Evolutionary conservation across 2,329 filamentous ascomycete genomes (phyloP), one percentile per base, ranked within the genome.

Genomic region (Teratosphaeria nubilosa): DNA sequence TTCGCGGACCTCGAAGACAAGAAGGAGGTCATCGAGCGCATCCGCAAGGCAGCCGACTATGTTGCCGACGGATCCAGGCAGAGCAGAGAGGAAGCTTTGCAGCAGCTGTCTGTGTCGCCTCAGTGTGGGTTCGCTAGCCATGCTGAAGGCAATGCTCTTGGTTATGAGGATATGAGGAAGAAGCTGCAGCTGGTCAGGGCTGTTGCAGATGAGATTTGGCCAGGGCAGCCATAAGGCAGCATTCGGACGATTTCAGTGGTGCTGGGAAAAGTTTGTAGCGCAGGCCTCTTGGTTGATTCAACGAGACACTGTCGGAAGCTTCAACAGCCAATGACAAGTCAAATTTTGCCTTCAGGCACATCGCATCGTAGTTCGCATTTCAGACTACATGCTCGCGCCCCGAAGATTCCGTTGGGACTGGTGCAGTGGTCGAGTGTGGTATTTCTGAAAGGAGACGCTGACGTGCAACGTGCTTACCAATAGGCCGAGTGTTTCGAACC

Each of bases 131-230:
- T 71, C 71, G 88, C 86, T 41, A 88, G 84, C 37, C 87, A 91
- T 69, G 83, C 86, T 66, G 84, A 81, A 64, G 88, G 87, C 0
- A 90, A 91, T 69, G 80, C 84, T 20, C 77, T 91, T 56, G 81
- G 79, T 24, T 77, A 83, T 62, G 81, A 87, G 41, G 86, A 88
- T 60, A 86, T 91, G 84, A 82, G 83, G 74, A 82, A 81, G 71
- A 91, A 91, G 77, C 74, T 91, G 66, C 77, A 81, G 64, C 75
- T 91, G 55, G 86, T 90, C 16, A 80, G 87, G 62, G 77, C 82
- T 64, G 83, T 91, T 66, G 87, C 88, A 3, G 82, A 90, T 68
- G 82, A 86, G 66, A 80, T 91, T 59, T 91, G 87, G 88, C 79
- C 79, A 6, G 76, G 77, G 13, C 74, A 82, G 73, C 70, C 75